A percentile compares a stretch with the other conserved stretches of the same genome.
Conservation (phyloP, 2,329 filamentous ascomycete genomes). For the Diaporthe sp. region DNA sequence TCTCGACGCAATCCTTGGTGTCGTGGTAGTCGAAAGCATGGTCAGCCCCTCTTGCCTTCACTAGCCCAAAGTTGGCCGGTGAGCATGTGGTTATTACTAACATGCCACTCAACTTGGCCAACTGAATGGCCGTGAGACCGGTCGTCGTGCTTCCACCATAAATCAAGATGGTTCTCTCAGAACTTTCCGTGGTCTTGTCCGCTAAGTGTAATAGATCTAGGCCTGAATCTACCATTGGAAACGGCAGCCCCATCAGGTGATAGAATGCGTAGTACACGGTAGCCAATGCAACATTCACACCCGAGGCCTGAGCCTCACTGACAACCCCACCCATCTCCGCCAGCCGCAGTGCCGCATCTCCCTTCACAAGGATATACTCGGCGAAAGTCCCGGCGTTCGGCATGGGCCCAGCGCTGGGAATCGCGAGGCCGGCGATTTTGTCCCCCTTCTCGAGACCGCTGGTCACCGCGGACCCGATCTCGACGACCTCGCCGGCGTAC, state of each 20-base stretch:
- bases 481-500: neutral
- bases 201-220: too few relatives aligned
- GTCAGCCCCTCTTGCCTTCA: neutral
- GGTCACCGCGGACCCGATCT: neutral
- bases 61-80: neutral
- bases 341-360: neutral
- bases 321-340: neutral
- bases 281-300: neutral
- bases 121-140: neutral
- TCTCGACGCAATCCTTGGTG: neutral
- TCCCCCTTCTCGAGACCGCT: neutral
- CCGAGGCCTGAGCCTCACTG: neutral
- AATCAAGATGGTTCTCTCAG: neutral
- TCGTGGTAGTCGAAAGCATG: neutral
- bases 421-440: neutral
- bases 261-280: neutral
- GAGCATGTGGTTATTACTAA: neutral
- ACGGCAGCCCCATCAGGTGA: neutral
- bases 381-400: neutral
- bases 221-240: neutral
- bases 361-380: neutral
- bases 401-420: neutral
- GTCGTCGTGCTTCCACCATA: slow-evolving; percentile 1
- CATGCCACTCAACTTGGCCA: neutral
- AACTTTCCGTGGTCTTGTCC: neutral